A percentile compares a stretch with the other conserved stretches of the same genome.
phyloP scores from a whole-genome alignment of 2,329 filamentous ascomycete genomes.

The Cercospora nicotianae region DNA sequence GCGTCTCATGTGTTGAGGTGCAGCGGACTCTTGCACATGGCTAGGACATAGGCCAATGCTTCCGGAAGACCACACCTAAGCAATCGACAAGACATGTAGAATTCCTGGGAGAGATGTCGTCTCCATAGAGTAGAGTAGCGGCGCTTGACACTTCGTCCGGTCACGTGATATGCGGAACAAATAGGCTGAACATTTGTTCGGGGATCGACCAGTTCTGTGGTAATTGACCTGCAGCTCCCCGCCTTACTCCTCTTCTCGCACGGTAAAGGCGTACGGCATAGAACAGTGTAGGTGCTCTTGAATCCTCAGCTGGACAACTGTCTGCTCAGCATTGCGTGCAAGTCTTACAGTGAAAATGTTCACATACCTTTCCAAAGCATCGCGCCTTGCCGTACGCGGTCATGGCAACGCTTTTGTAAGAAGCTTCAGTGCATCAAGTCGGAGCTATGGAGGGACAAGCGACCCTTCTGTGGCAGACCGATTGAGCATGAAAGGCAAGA shows the following conservation, averaged over 20 bases:
- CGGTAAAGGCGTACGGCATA: not conserved
- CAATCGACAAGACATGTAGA: not conserved
- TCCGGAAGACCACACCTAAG: not conserved
- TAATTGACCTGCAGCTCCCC: not conserved
- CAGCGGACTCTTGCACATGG: not conserved
- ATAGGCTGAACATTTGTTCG: not conserved
- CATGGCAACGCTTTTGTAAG: not conserved
- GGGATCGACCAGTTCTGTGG: not conserved
- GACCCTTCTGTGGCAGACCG: constrained; percentile 14
- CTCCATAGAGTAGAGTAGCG: not conserved
- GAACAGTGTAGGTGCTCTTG: not conserved
- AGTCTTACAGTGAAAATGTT: not conserved
- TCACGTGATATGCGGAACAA: not conserved
- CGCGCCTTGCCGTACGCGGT: not conserved
- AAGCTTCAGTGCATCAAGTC: not conserved
- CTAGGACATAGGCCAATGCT: not conserved
- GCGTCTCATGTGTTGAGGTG: not conserved
- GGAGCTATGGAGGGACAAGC: not conserved
- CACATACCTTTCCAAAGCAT: not conserved
- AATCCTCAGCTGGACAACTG: not conserved
- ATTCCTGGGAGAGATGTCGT: not conserved
- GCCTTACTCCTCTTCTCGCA: constrained; percentile 2
- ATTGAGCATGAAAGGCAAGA: constrained; percentile 38
- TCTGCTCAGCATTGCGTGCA: not conserved
- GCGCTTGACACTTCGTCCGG: not conserved